A percentile compares a stretch with the other conserved stretches of the same genome.
Conservation (phyloP, 768 basidiomycete species). For the Candolleomyces eurysporus region DNA sequence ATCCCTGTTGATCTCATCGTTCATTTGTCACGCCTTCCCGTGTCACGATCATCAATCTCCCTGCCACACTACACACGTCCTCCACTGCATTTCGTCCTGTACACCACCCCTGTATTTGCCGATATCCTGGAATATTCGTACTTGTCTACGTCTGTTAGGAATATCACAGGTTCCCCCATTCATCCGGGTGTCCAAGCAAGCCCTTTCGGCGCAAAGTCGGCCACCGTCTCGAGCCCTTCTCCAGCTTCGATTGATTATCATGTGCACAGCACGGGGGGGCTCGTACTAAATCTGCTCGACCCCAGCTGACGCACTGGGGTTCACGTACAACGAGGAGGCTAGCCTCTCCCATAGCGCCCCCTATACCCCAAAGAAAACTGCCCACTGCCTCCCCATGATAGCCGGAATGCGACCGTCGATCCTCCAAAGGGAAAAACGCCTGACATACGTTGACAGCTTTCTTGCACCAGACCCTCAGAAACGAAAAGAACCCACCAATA, state of each 20-base stretch:
- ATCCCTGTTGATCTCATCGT: constrained; percentile 13
- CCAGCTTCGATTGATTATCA: too few relatives aligned
- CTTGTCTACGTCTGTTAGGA: background rate
- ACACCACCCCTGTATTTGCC: background rate
- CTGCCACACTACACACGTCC: background rate
- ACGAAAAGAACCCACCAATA: too few relatives aligned
- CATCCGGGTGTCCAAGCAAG: too few relatives aligned
- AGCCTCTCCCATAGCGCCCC: too few relatives aligned
- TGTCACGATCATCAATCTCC: background rate
- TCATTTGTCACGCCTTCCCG: constrained; percentile 13
- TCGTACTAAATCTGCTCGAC: too few relatives aligned
- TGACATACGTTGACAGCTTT: background rate
- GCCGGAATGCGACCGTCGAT: background rate
- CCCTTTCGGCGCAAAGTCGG: too few relatives aligned
- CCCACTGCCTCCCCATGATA: background rate
- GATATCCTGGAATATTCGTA: too few relatives aligned
- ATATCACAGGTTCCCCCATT: background rate
- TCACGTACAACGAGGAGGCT: too few relatives aligned
- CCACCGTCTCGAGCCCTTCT: too few relatives aligned
- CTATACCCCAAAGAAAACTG: too few relatives aligned
- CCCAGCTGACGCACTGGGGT: too few relatives aligned
- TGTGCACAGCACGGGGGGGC: too few relatives aligned
- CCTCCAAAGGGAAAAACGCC: background rate
- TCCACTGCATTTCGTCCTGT: background rate
- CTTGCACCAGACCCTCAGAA: background rate